Evolutionary conservation across 176 grass and related monocot species (phyloP).

Genomic region (Echinochloa phyllopogon): DNA sequence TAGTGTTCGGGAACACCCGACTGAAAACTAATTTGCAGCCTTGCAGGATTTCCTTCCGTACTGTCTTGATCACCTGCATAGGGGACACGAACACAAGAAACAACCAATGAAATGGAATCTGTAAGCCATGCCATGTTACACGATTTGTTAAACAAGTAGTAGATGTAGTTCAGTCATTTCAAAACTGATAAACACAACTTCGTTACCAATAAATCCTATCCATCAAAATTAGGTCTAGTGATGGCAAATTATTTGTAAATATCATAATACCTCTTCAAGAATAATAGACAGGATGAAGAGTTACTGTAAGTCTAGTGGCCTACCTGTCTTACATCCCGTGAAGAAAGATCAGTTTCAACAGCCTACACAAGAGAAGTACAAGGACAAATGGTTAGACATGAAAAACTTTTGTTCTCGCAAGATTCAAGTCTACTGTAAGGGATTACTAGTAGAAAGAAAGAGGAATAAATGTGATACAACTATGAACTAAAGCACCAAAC

Average conservation of each 20-base stretch:
- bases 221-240: background rate
- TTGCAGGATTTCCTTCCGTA: conserved; percentile 65
- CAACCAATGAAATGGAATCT: conserved; percentile 7
- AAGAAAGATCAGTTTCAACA: conserved; percentile 54
- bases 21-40: conserved; percentile 88
- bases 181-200: conserved; percentile 10
- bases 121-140: background rate
- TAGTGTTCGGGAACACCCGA: conserved; percentile 59
- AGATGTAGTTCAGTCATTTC: background rate
- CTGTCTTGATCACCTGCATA: conserved; percentile 67
- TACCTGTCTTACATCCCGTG: conserved; percentile 81
- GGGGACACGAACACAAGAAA: conserved; percentile 12
- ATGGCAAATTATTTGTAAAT: background rate
- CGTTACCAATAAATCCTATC: background rate
- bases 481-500: conserved; percentile 49
- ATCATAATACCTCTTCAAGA: background rate
- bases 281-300: conserved; percentile 11
- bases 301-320: background rate
- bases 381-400: background rate
- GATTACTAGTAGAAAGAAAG: background rate
- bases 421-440: background rate
- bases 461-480: conserved; percentile 2
- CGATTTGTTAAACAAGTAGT: background rate
- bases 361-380: conserved; percentile 47
- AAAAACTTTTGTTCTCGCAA: background rate